Evolutionary conservation across 2,329 filamentous ascomycete species (phyloP), one percentile per base, ranked within the genome.

Genomic region (Neopestalotiopsis sp.): DNA sequence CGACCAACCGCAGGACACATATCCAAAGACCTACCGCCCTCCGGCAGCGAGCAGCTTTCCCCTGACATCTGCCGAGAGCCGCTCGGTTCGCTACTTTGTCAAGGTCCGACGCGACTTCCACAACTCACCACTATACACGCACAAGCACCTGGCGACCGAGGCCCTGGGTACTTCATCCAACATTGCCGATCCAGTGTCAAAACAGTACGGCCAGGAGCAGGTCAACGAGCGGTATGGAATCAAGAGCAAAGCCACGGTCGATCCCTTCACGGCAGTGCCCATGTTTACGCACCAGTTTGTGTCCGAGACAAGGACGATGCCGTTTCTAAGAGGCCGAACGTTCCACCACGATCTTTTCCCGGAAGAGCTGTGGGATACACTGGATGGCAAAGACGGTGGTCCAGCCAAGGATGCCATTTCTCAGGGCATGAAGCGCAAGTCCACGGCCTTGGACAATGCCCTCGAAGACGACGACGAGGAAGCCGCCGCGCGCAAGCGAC

Each of bases 231-330:
- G 84, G 67, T 90, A 86, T 78, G 85, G 83, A 70, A 78, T 85
- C 73, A 84, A 84, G 76, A 88, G 81, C 78, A 86, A 85, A 73
- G 87, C 87, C 49, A 87, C 85, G 13, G 74, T 86, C 64, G 87
- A 90, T 75, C 86, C 88, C 24, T 90, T 90, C 76, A 84, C 82
- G n/a, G 82, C 85, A 56, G 84, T 89, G 68, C 86, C 86, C n/a
- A 85, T 85, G 69, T 89, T 88, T 79, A 87, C 85, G 58, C 83
- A 88, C 72, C 83, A 84, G 68, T 89, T 89, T 74, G 79, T 83
- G 45, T 82, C 83, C 69, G 80, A 84, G 57, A 84, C 87, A 67
- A 82, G 87, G 59, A 82, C 84, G 3, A 80, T 90, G 64, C 88
- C 88, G 3, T 86, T 89, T 72, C 83, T 89, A 72, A 81, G 81